Percentiles rank a stretch among this genome's conserved stretches.
Evolutionary conservation across 345 rosid genomes (phyloP).

Genomic region (Rhizophora apiculata): DNA sequence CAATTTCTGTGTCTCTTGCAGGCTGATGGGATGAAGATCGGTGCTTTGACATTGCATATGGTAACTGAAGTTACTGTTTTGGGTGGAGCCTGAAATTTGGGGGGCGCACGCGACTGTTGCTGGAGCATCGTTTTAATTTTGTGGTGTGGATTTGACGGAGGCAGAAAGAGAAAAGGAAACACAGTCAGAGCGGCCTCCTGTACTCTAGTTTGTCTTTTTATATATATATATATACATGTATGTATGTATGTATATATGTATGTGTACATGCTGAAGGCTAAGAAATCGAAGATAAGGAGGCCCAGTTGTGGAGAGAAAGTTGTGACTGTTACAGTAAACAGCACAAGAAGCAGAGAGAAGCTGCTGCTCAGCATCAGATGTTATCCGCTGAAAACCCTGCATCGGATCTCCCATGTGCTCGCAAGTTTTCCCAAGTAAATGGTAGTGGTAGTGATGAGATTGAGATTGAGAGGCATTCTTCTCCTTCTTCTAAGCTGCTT

Average conservation of each 20-base stretch:
- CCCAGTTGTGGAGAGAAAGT: slow-evolving; percentile 37
- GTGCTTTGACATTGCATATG: slow-evolving; percentile 14
- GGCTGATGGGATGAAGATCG: slow-evolving; percentile 28
- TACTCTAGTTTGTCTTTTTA: neutral
- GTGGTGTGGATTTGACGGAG: too few relatives aligned
- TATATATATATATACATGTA: neutral
- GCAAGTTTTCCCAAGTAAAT: slow-evolving; percentile 32
- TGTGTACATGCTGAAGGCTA: slow-evolving; percentile 62
- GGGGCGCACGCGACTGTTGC: neutral
- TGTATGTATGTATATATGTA: neutral
- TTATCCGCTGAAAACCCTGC: slow-evolving; percentile 69
- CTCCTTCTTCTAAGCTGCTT: slow-evolving; percentile 40
- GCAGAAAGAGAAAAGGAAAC: too few relatives aligned
- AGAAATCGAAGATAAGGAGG: slow-evolving; percentile 43
- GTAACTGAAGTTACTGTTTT: slow-evolving; percentile 17
- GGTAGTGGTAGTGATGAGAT: slow-evolving; percentile 28
- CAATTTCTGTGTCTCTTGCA: slow-evolving; percentile 29
- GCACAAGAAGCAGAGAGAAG: slow-evolving; percentile 55
- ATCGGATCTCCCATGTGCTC: slow-evolving; percentile 64
- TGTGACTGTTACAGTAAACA: slow-evolving; percentile 58
- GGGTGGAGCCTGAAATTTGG: slow-evolving; percentile 15
- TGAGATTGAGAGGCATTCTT: slow-evolving; percentile 40
- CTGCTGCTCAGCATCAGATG: slow-evolving; percentile 64
- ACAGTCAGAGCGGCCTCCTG: too few relatives aligned
- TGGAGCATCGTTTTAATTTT: too few relatives aligned